Evolutionary conservation across 345 rosid genomes (phyloP).

Genomic region (Moricandia arvensis): DNA sequence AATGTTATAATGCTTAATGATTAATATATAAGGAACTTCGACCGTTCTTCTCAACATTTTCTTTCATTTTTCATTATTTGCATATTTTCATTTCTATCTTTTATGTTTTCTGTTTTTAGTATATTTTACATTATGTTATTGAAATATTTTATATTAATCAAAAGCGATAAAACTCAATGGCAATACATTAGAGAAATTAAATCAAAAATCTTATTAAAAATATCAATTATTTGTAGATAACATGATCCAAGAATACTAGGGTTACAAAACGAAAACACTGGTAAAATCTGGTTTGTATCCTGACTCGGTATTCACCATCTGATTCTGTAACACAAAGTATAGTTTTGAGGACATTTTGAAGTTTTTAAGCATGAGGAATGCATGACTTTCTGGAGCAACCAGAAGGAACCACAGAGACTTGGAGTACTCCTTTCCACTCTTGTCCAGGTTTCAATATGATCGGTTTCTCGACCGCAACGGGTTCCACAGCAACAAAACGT

Average conservation of each 20-base stretch:
- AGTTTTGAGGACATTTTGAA: background rate
- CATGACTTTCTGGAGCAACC: background rate
- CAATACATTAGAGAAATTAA: background rate
- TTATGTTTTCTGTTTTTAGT: background rate
- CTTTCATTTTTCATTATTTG: no score
- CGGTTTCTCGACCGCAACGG: constrained; percentile 71
- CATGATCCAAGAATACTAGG: background rate
- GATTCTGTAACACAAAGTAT: background rate
- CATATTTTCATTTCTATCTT: no score
- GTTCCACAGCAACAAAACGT: constrained; percentile 80
- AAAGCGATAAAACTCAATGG: background rate
- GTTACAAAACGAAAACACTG: background rate
- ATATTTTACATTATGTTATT: background rate
- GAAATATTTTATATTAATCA: background rate
- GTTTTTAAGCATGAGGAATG: background rate
- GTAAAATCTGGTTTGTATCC: constrained; percentile 3
- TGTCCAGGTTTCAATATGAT: constrained; percentile 76
- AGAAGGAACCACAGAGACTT: constrained; percentile 73
- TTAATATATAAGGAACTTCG: no score
- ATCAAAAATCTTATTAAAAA: background rate
- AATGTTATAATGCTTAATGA: no score
- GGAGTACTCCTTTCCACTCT: constrained; percentile 85
- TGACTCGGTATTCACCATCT: constrained; percentile 6
- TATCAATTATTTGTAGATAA: background rate
- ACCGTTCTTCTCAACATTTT: no score